Conservation (phyloP, 2,329 filamentous ascomycete species). For the Ramularia collo-cygni region DNA sequence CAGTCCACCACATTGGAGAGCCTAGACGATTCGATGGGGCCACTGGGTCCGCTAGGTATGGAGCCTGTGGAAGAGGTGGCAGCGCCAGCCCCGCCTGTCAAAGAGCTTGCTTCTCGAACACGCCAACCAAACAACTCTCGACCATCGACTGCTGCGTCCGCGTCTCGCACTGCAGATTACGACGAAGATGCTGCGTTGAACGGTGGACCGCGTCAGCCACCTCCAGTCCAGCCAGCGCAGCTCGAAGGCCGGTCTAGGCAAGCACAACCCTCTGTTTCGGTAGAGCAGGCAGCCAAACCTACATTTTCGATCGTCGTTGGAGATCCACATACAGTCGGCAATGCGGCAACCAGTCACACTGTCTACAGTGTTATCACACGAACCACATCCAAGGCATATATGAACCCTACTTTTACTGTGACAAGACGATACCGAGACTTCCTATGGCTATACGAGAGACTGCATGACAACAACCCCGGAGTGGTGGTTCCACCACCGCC, state of each 20-base stretch:
- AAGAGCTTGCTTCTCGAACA: conserved; percentile 46
- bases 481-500: conserved; percentile 92
- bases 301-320: conserved; percentile 86
- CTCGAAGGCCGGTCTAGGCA: conserved; percentile 41
- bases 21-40: conserved; percentile 66
- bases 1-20: conserved; percentile 73
- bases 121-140: conserved; percentile 35
- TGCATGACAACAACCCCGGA: conserved; percentile 91
- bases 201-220: conserved; percentile 53
- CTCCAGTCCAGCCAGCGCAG: conserved; percentile 50
- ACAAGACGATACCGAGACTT: conserved; percentile 94
- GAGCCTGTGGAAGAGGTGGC: conserved; percentile 54
- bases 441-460: conserved; percentile 90
- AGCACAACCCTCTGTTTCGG: conserved; percentile 71
- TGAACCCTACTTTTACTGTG: conserved; percentile 84
- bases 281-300: conserved; percentile 91
- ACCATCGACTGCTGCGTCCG: conserved; percentile 46
- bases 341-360: conserved; percentile 93
- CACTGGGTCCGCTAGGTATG: conserved; percentile 60
- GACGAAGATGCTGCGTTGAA: conserved; percentile 49
- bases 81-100: conserved; percentile 50
- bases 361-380: conserved; percentile 94
- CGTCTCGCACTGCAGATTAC: conserved; percentile 51
- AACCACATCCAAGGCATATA: conserved; percentile 95
- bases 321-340: conserved; percentile 95